phyloP scores from a whole-genome alignment of 257 asterid genomes.

The Eucommia ulmoides region DNA sequence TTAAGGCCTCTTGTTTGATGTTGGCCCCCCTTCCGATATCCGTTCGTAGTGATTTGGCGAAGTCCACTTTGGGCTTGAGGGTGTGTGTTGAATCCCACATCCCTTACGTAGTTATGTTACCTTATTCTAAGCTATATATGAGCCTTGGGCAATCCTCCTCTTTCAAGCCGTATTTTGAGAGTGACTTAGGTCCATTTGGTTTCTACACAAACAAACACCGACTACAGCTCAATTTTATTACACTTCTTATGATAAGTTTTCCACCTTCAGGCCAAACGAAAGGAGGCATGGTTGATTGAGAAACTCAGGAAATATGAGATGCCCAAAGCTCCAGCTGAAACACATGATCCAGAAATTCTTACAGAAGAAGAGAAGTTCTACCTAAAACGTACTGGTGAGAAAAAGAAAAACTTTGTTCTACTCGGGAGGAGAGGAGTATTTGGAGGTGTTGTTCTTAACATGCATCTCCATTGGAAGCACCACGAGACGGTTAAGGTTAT shows the following conservation, averaged over 20 bases:
- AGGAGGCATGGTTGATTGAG: slow-evolving; percentile 92
- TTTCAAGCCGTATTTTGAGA: too few species aligned
- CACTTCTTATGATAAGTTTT: neutral
- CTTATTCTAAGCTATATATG: too few species aligned
- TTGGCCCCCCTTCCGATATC: too few species aligned
- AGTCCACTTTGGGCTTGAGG: too few species aligned
- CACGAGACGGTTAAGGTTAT: slow-evolving; percentile 86
- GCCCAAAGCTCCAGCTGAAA: slow-evolving; percentile 55
- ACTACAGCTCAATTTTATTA: slow-evolving; percentile 1
- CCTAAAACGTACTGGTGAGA: slow-evolving; percentile 85
- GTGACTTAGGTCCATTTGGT: too few species aligned
- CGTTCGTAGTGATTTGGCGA: too few species aligned
- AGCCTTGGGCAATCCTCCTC: too few species aligned
- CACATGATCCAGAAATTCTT: slow-evolving; percentile 82
- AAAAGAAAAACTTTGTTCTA: slow-evolving; percentile 76
- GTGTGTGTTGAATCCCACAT: too few species aligned
- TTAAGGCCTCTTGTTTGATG: too few species aligned
- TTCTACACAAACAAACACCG: too few species aligned
- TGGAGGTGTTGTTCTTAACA: slow-evolving; percentile 95
- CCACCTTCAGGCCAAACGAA: slow-evolving; percentile 85
- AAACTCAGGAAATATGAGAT: slow-evolving; percentile 68
- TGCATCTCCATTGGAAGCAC: slow-evolving; percentile 97
- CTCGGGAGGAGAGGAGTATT: slow-evolving; percentile 95
- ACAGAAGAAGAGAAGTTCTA: slow-evolving; percentile 93
- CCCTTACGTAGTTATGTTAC: too few species aligned